Base-by-base conservation (phyloP, 2,329 filamentous ascomycete species). In the Dactylellina leptospora region DNA sequence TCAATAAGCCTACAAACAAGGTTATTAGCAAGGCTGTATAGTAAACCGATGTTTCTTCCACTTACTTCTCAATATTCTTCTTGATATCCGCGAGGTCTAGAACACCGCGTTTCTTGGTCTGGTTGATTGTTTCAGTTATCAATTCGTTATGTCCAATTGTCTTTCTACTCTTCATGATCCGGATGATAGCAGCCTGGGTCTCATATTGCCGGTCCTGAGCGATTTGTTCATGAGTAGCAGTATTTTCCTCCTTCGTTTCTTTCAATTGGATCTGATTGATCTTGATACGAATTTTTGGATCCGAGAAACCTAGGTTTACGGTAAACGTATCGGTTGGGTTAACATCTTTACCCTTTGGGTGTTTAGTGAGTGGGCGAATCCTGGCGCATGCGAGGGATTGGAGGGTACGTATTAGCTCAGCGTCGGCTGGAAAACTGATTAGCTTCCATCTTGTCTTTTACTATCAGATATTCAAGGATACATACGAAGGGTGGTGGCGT, bases 241-340 rank as follows among this genome's bases (percentile, higher is more conserved):
- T 90, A 81, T 97, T 97, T 81, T 99, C 95, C 78, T 93, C 90
- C 77, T 90, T 90, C 0, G 95, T 97, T 81, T 99, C 95, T 81
- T 95, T 96, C 54, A 97, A 85, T 81, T 99, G 95, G 76, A 99
- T 95, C 81, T 97, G 93, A 81, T 97, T 99, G 83, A 99, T 97
- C 83, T 99, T 99, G 81, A 99, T 88, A 63, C 92, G 88, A 80
- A 91, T 90, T 80, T 95, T 96, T 18, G 88, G 85, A 78, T 97
- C 90, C 1, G 82, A 82, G 80, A 99, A 99, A 13, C 79, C 79
- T 45, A 84, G 80, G 81, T 97, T 97, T 77, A 96, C 88, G 0
- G 86, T 87, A 77, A 99, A 99, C 0, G 88, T 90, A 80, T 99
- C 96, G 0, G 86, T 91, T 0, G 83, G 78, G 68, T 85, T 85